Conservation (phyloP, 768 basidiomycete species). For the Trametes punicea region DNA sequence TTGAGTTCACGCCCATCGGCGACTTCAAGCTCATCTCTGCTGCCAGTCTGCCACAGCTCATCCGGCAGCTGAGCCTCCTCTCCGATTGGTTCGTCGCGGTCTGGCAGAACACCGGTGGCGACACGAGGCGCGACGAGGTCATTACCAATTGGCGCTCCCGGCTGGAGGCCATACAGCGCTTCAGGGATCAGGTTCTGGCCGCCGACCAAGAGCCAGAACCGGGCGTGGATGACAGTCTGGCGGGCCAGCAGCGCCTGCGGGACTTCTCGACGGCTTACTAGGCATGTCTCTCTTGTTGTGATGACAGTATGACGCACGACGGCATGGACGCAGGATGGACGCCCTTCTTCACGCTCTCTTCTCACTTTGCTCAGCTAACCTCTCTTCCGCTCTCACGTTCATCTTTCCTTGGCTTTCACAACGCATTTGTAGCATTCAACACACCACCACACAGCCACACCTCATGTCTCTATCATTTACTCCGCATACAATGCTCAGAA, state of each 20-base stretch:
- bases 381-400: neutral
- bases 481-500: neutral
- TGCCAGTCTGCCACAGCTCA: slow-evolving; percentile 78
- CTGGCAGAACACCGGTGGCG: slow-evolving; percentile 68
- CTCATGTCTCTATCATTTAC: slow-evolving; percentile 1
- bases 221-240: slow-evolving; percentile 25
- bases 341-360: neutral
- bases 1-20: slow-evolving; percentile 90
- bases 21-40: slow-evolving; percentile 94
- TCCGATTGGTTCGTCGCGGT: slow-evolving; percentile 90
- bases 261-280: slow-evolving; percentile 32
- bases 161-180: slow-evolving; percentile 74
- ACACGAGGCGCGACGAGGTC: slow-evolving; percentile 70
- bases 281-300: neutral
- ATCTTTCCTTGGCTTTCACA: neutral
- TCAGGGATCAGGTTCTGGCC: slow-evolving; percentile 34
- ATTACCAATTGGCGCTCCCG: slow-evolving; percentile 88
- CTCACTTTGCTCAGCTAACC: neutral
- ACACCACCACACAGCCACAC: slow-evolving; percentile 6
- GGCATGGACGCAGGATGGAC: slow-evolving; percentile 13
- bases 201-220: slow-evolving; percentile 21
- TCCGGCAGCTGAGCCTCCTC: slow-evolving; percentile 83
- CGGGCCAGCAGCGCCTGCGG: slow-evolving; percentile 30
- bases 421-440: slow-evolving; percentile 13
- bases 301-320: slow-evolving; percentile 9